Evolutionary conservation across 2,329 filamentous ascomycete genomes (phyloP), one percentile per base, ranked within the genome.

Genomic region (Fusarium buharicum): DNA sequence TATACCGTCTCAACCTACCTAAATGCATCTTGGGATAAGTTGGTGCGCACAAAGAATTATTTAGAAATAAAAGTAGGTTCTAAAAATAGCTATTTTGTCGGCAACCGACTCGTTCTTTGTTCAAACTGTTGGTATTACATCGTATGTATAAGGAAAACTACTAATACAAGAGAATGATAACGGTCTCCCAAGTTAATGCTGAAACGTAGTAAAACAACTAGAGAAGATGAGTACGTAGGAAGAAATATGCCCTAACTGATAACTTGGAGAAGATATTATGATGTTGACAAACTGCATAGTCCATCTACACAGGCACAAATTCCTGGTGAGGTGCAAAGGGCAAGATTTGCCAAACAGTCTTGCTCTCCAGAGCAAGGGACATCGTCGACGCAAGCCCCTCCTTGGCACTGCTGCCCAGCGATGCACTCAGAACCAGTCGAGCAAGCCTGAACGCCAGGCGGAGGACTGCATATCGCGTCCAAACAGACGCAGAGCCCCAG

Each of bases 401-500:
- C 12, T 14, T 63, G 61, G 5, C 61, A 64, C 4, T 8, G 20
- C 10, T 55, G n/a, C 1, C 33, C 56, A 13, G 36, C 7, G 1
- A 8, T 16, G 3, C 55, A 62, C 10, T 52, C 14, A 0, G 12
- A 2, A 8, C 2, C 12, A 6, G 16, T 24, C n/a, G 24, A 13
- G 10, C 60, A 63, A 7, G 28, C 10, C 2, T 33, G 37, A 3
- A 58, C 36, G 13, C 16, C 27, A 11, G 24, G 6, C 9, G 27
- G 11, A 6, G 34, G 44, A 10, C 31, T 13, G 7, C 62, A 70
- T 5, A 65, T 28, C 0, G 62, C 62, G 10, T 63, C 12, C 1
- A 65, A 1, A 6, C 62, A 65, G 4, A 59, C 4, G 2, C 62
- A 65, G 14, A 66, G 58, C 3, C 62, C 62, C n/a, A 55, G 20